Conservation (phyloP, 192 early-diverging fungal genomes). For the Backusella liffmaniae region DNA sequence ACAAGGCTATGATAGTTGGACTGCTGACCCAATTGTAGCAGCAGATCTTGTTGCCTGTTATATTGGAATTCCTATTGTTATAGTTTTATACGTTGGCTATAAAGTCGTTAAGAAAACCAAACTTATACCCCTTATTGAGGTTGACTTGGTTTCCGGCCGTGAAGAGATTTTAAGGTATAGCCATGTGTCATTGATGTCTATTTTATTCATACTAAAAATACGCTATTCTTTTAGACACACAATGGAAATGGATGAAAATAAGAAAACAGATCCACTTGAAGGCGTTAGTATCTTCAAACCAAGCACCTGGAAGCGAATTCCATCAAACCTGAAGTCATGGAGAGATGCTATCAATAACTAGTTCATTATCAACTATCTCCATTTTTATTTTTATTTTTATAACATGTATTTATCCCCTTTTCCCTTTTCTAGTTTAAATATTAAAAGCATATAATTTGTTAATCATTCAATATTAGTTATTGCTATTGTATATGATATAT, state of each 20-base stretch:
- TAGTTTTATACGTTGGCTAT: slow-evolving; percentile 61
- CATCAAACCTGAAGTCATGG: slow-evolving; percentile 28
- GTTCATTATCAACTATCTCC: background rate
- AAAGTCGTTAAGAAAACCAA: slow-evolving; percentile 64
- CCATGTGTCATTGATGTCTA: too few species aligned
- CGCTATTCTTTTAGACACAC: slow-evolving; percentile 19
- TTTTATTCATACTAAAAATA: background rate
- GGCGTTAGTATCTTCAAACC: slow-evolving; percentile 33
- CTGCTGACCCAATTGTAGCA: slow-evolving; percentile 44
- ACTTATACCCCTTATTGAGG: slow-evolving; percentile 59
- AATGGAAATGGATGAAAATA: slow-evolving; percentile 26
- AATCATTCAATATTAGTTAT: too few species aligned
- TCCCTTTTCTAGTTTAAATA: background rate
- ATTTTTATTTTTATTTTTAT: background rate
- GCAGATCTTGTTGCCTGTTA: slow-evolving; percentile 60
- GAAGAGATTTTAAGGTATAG: slow-evolving; percentile 29
- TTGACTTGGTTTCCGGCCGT: slow-evolving; percentile 56
- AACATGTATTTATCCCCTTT: background rate
- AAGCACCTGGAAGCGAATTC: slow-evolving; percentile 35
- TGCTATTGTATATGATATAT: background rate
- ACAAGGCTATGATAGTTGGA: slow-evolving; percentile 59
- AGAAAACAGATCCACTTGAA: slow-evolving; percentile 28
- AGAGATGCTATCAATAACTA: slow-evolving; percentile 33
- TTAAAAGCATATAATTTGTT: too few species aligned
- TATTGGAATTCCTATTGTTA: slow-evolving; percentile 62